Conservation (phyloP, 441 rosid genomes). For the Capsella rubella region DNA sequence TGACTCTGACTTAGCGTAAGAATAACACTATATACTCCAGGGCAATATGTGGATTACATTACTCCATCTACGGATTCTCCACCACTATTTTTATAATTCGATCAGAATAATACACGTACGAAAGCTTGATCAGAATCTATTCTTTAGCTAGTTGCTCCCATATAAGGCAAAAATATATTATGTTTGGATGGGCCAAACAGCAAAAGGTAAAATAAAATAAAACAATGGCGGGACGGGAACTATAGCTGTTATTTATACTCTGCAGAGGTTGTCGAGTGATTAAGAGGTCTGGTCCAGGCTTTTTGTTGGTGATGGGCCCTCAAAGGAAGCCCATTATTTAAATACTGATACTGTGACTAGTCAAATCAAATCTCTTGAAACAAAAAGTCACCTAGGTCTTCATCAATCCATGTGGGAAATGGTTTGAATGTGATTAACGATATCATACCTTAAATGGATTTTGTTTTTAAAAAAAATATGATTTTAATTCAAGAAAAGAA, state of each 20-base stretch:
- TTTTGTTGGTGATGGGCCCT: slow-evolving; percentile 16
- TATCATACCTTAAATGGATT: background rate
- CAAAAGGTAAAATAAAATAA: background rate
- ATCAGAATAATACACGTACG: slow-evolving; percentile 41
- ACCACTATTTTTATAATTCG: slow-evolving; percentile 12
- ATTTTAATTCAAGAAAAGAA: background rate
- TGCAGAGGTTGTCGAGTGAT: slow-evolving; percentile 33
- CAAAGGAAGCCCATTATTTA: slow-evolving; percentile 15
- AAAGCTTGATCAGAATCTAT: slow-evolving; percentile 37
- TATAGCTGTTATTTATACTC: slow-evolving; percentile 11
- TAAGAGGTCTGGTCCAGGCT: slow-evolving; percentile 9
- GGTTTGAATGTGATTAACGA: background rate
- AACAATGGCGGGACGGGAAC: background rate
- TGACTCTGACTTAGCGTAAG: slow-evolving; percentile 38
- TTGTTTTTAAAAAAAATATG: background rate
- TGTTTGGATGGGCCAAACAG: slow-evolving; percentile 12
- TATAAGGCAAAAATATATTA: background rate
- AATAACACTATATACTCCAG: slow-evolving; percentile 29
- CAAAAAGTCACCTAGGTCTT: background rate
- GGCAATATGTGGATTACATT: slow-evolving; percentile 22
- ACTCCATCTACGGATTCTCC: slow-evolving; percentile 5
- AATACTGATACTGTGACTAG: background rate
- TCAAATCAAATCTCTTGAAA: background rate
- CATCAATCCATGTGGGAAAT: background rate
- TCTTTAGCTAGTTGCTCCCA: slow-evolving; percentile 34